These are phyloP conservation scores for Umbilicus rupestris DNA, from an alignment of 164 flowering plant genomes.

Conservation along the genomic window DNA sequence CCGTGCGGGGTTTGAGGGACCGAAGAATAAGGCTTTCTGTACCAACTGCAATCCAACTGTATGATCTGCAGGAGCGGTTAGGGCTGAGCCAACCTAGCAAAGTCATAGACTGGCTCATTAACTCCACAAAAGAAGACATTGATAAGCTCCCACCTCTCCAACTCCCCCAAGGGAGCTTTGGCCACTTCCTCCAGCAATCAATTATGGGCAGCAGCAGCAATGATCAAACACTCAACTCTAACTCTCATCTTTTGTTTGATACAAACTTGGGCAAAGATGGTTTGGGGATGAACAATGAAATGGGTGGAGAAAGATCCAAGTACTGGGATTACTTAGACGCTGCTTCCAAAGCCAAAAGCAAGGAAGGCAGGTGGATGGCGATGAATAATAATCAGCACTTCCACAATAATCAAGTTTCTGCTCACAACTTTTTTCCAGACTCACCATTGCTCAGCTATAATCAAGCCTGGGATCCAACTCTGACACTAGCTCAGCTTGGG, in stretches of 20 bases:
- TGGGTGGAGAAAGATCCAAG: constrained; percentile 9
- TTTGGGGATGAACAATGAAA: too few relatives aligned
- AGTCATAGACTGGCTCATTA: constrained; percentile 40
- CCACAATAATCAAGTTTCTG: constrained; percentile 15
- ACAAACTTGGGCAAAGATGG: too few relatives aligned
- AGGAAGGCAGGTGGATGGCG: constrained; percentile 17
- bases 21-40: constrained; percentile 58
- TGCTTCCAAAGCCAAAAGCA: constrained; percentile 14
- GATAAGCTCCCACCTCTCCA: constrained; percentile 42
- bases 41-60: constrained; percentile 54
- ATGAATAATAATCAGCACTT: constrained; percentile 7
- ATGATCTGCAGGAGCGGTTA: constrained; percentile 61
- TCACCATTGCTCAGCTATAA: constrained; percentile 5
- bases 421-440: constrained; percentile 24
- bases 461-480: background rate
- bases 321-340: constrained; percentile 14
- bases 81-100: constrained; percentile 46
- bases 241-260: constrained; percentile 12
- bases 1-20: constrained; percentile 52
- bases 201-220: background rate
- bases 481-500: too few relatives aligned
- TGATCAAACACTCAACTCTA: constrained; percentile 10
- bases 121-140: constrained; percentile 30
- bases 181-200: constrained; percentile 25
- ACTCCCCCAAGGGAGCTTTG: constrained; percentile 24